Percentiles rank a stretch among this genome's conserved stretches.
Conservation (phyloP, 2,329 filamentous ascomycete species). For the Penicillium sp. region DNA sequence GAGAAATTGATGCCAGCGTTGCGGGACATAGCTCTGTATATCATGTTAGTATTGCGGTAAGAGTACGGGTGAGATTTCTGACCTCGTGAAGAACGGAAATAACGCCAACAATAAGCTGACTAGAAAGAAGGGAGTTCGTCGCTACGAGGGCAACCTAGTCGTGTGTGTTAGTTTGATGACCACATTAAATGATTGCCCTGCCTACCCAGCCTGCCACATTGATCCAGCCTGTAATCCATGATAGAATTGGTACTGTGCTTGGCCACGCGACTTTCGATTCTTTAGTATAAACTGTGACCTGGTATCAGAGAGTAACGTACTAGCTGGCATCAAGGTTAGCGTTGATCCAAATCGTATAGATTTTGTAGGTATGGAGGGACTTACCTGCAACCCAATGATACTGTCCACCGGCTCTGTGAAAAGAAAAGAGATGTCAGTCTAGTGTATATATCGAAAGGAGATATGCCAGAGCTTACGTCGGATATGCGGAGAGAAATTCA, state of each 20-base stretch:
- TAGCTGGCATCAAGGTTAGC: conserved; percentile 22
- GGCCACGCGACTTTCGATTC: conserved; percentile 53
- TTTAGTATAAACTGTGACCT: not conserved
- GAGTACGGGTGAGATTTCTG: not conserved
- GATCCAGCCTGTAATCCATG: conserved; percentile 69
- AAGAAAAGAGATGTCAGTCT: not conserved
- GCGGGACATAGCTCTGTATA: conserved; percentile 49
- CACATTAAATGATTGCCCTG: not conserved
- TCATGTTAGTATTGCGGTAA: not conserved
- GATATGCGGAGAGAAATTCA: conserved; percentile 68
- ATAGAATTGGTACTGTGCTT: conserved; percentile 60
- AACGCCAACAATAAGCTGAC: conserved; percentile 65
- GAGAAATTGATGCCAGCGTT: conserved; percentile 70
- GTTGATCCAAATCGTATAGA: not conserved
- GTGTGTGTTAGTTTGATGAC: conserved; percentile 17
- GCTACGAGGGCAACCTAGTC: conserved; percentile 58
- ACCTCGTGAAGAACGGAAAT: conserved; percentile 60
- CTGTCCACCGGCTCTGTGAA: conserved; percentile 53
- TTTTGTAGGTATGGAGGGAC: conserved; percentile 9
- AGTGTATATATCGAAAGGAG: not conserved
- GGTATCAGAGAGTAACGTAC: conserved; percentile 25
- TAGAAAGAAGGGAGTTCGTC: conserved; percentile 65
- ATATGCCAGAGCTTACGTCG: conserved; percentile 37
- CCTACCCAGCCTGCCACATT: conserved; percentile 67
- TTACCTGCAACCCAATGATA: conserved; percentile 69